Evolutionary conservation across 306 rosid species (phyloP).

Genomic region (Bauhinia variegata): DNA sequence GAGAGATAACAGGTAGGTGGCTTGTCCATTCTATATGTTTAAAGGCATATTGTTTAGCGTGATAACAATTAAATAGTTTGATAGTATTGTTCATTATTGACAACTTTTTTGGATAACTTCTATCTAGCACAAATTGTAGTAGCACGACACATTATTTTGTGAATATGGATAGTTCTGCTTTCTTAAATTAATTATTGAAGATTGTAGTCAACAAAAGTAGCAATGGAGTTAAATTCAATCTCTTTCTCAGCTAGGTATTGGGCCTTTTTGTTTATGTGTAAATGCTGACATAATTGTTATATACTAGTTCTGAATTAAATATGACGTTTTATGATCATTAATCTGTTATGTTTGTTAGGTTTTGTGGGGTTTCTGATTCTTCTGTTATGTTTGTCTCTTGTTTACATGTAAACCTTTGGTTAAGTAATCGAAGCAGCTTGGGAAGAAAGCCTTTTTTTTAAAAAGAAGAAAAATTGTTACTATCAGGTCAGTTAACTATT

Average conservation of each 20-base stretch:
- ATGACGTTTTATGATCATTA: too few relatives aligned
- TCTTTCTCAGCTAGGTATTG: background rate
- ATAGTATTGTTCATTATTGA: constrained; percentile 26
- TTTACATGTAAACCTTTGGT: constrained; percentile 29
- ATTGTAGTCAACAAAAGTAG: too few relatives aligned
- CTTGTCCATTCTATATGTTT: too few relatives aligned
- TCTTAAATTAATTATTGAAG: background rate
- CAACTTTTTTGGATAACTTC: too few relatives aligned
- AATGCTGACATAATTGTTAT: background rate
- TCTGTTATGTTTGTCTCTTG: constrained; percentile 43
- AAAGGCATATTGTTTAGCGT: constrained; percentile 7
- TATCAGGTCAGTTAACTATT: too few relatives aligned
- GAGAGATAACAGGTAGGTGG: constrained; percentile 83
- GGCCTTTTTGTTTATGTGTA: background rate
- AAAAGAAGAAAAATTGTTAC: too few relatives aligned
- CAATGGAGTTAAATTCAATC: constrained; percentile 20
- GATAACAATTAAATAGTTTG: background rate
- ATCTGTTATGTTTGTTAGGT: too few relatives aligned
- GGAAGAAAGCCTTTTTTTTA: too few relatives aligned
- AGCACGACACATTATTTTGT: constrained; percentile 14
- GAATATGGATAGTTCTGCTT: constrained; percentile 12
- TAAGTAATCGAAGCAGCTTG: constrained; percentile 86
- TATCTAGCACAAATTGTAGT: background rate
- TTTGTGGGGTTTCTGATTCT: too few relatives aligned
- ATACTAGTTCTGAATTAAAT: background rate